phyloP scores from a whole-genome alignment of 108 stramenopile species.

The Bacterosira constricta region DNA sequence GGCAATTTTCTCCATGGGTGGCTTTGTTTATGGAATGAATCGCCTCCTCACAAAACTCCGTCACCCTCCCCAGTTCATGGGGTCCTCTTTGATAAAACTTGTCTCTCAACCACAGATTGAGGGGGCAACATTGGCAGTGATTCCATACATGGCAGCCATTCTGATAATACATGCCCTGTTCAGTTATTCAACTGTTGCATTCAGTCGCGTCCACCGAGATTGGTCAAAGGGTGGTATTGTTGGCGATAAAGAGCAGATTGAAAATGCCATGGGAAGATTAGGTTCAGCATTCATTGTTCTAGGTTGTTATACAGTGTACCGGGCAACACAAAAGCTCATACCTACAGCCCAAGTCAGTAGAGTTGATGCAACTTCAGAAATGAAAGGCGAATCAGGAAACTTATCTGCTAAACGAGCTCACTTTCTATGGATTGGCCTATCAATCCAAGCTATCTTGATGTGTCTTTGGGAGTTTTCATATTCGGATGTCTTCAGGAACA shows the following conservation, averaged over 20 bases:
- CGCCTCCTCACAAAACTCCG: conserved; percentile 78
- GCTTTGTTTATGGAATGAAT: conserved; percentile 70
- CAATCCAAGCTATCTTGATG: conserved; percentile 51
- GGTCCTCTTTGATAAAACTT: conserved; percentile 56
- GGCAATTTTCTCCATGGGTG: conserved; percentile 51
- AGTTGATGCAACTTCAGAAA: conserved; percentile 8
- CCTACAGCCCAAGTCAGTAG: conserved; percentile 20
- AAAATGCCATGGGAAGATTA: conserved; percentile 68
- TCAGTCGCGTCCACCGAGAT: conserved; percentile 62
- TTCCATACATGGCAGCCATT: conserved; percentile 60
- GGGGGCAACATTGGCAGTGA: conserved; percentile 61
- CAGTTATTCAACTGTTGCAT: conserved; percentile 38
- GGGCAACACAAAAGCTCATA: conserved; percentile 48
- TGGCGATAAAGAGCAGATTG: conserved; percentile 45
- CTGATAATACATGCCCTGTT: conserved; percentile 58
- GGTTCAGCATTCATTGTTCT: conserved; percentile 64
- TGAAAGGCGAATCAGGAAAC: conserved; percentile 34
- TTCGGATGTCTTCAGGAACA: conserved; percentile 61
- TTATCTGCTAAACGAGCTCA: conserved; percentile 80
- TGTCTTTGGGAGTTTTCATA: conserved; percentile 84
- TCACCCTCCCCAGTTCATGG: conserved; percentile 79
- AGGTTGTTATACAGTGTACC: conserved; percentile 56
- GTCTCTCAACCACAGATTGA: conserved; percentile 62
- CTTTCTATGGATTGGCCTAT: conserved; percentile 50
- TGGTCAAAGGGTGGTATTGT: conserved; percentile 57